A percentile compares a stretch with the other conserved stretches of the same genome.
These are phyloP conservation scores for Ceratobasidium sp. DNA, from an alignment of 1,284 basidiomycete species.

Conservation along the genomic window DNA sequence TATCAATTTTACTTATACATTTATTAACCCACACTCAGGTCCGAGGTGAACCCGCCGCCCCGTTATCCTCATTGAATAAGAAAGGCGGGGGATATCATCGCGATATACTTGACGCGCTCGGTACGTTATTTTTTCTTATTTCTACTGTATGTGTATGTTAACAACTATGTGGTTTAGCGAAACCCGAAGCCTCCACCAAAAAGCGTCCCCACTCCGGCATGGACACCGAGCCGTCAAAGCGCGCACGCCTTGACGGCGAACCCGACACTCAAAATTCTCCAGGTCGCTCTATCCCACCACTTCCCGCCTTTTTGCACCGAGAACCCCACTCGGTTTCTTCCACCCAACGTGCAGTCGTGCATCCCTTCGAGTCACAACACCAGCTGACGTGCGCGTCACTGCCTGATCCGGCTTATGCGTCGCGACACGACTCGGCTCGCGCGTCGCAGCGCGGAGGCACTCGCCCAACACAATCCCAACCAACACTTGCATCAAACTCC, in stretches of 20 bases:
- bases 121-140: background rate
- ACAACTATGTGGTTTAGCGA: background rate
- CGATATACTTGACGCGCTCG: background rate
- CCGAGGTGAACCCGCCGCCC: conserved; percentile 10
- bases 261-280: background rate
- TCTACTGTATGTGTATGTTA: background rate
- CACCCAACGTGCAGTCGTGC: background rate
- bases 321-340: background rate
- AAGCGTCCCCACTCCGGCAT: background rate
- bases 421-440: too few relatives aligned
- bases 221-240: too few relatives aligned
- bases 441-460: too few relatives aligned
- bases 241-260: too few relatives aligned
- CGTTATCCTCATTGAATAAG: conserved; percentile 26
- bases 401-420: too few relatives aligned
- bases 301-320: too few relatives aligned
- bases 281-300: background rate
- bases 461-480: too few relatives aligned
- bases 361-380: background rate
- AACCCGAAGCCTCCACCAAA: background rate
- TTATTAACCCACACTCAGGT: background rate
- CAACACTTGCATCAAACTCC: too few relatives aligned
- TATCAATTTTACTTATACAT: background rate
- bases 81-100: background rate
- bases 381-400: background rate